Conservation (phyloP, 2,329 filamentous ascomycete species). For the Trichoderma polysporum region DNA sequence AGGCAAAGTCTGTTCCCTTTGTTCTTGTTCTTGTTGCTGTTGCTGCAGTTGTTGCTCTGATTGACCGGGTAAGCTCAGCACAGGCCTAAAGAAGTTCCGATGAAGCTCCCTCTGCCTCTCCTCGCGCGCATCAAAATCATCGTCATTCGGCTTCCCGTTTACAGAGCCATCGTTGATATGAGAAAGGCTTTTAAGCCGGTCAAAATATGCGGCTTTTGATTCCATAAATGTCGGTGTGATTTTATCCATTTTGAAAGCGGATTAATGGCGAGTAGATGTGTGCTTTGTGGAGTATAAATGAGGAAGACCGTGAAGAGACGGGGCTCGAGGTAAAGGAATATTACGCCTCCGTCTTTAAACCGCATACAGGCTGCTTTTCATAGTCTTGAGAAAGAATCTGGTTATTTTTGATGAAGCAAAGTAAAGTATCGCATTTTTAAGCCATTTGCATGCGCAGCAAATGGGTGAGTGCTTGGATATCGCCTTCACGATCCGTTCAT, state of each 20-base stretch:
- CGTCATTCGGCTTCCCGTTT: conserved; percentile 25
- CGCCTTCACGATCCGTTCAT: neutral
- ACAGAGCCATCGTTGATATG: neutral
- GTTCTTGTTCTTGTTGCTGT: neutral
- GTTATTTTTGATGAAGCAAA: neutral
- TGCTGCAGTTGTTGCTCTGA: neutral
- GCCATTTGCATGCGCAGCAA: neutral
- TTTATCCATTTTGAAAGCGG: neutral
- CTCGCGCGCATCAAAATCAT: conserved; percentile 33
- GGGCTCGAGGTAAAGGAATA: too few species aligned
- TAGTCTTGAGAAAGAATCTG: neutral
- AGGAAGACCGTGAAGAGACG: neutral
- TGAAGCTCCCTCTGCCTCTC: conserved; percentile 35
- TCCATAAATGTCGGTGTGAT: conserved; percentile 26
- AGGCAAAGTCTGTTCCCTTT: neutral
- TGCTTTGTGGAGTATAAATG: neutral
- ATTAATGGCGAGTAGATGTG: neutral
- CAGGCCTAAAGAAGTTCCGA: conserved; percentile 31
- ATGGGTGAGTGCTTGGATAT: neutral
- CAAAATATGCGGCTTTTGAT: conserved; percentile 49
- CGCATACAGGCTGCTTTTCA: neutral
- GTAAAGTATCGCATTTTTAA: neutral
- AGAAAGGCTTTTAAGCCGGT: conserved; percentile 36
- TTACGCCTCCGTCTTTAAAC: neutral
- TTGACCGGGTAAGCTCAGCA: neutral